Conservation (phyloP, 192 early-diverging fungal genomes). For the Backusella psychrophila region DNA sequence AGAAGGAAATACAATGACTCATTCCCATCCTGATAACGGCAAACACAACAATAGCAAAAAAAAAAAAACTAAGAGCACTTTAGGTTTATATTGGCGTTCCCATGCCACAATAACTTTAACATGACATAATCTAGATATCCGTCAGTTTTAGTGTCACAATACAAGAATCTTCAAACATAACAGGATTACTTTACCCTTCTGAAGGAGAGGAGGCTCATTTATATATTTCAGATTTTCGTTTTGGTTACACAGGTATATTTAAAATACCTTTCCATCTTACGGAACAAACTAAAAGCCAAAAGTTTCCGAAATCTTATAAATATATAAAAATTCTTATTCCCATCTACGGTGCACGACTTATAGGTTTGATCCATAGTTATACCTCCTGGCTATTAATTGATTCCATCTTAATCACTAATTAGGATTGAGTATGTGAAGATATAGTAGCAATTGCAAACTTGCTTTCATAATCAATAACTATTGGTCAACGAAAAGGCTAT, state of each 20-base stretch:
- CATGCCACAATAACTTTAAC: neutral
- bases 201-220: neutral
- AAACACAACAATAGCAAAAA: neutral
- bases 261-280: neutral
- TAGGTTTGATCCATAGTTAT: neutral
- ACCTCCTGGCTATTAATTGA: neutral
- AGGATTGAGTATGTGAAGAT: too few species aligned
- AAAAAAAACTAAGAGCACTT: neutral
- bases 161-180: neutral
- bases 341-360: neutral
- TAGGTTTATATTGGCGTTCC: neutral
- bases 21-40: neutral
- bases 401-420: too few species aligned
- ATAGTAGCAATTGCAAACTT: too few species aligned
- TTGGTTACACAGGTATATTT: neutral
- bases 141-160: neutral
- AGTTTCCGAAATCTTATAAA: neutral
- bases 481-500: neutral
- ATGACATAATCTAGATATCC: neutral
- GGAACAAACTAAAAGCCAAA: neutral
- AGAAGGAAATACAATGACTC: slow-evolving; percentile 1
- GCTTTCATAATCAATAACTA: neutral
- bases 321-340: neutral
- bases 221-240: neutral
- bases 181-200: neutral